Conservation (phyloP, 805 yeast species). For the Ogataea angusta region DNA sequence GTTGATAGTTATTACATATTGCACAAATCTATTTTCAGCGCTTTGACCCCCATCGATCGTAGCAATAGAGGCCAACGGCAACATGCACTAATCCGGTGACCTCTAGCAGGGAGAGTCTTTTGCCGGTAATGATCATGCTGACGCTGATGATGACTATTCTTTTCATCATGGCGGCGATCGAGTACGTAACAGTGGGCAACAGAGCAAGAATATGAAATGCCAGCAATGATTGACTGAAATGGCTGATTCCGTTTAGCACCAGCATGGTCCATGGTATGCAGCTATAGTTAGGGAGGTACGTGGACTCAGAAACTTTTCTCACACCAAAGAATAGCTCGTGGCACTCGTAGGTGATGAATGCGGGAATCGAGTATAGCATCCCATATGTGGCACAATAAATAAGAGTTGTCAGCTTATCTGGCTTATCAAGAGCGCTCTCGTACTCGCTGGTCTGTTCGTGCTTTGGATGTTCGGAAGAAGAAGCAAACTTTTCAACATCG, state of each 20-base stretch:
- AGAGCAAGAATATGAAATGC: slow-evolving; percentile 80
- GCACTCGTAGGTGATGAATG: slow-evolving; percentile 67
- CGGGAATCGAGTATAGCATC: slow-evolving; percentile 63
- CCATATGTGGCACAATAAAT: slow-evolving; percentile 78
- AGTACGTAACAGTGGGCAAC: slow-evolving; percentile 79
- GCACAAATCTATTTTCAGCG: slow-evolving; percentile 9
- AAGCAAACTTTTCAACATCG: slow-evolving; percentile 12
- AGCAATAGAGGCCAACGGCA: slow-evolving; percentile 54
- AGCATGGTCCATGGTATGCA: slow-evolving; percentile 46
- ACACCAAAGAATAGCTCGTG: slow-evolving; percentile 25
- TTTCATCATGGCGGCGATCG: slow-evolving; percentile 84
- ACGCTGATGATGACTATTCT: slow-evolving; percentile 80
- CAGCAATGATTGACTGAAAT: slow-evolving; percentile 74
- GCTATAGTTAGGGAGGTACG: slow-evolving; percentile 22
- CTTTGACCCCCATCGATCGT: slow-evolving; percentile 54
- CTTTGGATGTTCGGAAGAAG: background rate
- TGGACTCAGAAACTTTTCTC: slow-evolving; percentile 6
- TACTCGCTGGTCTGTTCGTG: slow-evolving; percentile 3
- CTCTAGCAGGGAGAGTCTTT: slow-evolving; percentile 44
- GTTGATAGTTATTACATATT: slow-evolving; percentile 18
- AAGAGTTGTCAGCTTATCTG: slow-evolving; percentile 79
- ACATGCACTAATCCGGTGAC: slow-evolving; percentile 48
- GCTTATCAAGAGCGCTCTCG: slow-evolving; percentile 37
- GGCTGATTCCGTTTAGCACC: slow-evolving; percentile 67
- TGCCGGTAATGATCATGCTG: slow-evolving; percentile 65